Conservation (phyloP, 179 eudicot species). For the Amaranthus tricolor region DNA sequence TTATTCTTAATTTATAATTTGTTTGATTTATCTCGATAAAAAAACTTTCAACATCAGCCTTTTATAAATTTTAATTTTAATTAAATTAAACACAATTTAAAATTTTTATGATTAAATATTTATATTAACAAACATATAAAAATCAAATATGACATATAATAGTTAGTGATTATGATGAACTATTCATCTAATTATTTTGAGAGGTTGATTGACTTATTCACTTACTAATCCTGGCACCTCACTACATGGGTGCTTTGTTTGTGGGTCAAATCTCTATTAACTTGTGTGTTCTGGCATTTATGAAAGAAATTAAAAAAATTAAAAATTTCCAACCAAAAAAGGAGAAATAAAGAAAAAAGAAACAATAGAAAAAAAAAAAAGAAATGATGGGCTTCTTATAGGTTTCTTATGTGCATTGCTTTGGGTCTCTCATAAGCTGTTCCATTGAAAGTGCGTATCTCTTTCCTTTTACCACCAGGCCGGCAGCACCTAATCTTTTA, state of each 20-base stretch:
- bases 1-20: too few species aligned
- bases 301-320: background rate
- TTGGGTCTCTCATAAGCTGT: constrained; percentile 10
- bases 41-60: too few species aligned
- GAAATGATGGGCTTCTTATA: background rate
- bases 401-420: background rate
- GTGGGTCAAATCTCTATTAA: constrained; percentile 15
- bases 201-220: background rate
- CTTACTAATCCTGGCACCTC: constrained; percentile 5
- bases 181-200: too few species aligned
- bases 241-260: constrained; percentile 13
- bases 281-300: constrained; percentile 20
- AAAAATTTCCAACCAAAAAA: background rate
- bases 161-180: too few species aligned
- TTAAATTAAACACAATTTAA: too few species aligned
- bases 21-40: too few species aligned
- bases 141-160: too few species aligned
- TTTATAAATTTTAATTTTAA: too few species aligned
- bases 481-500: constrained; percentile 14
- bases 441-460: constrained; percentile 18
- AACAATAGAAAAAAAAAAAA: background rate
- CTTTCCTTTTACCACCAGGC: constrained; percentile 15
- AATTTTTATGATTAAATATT: too few species aligned
- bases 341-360: background rate
- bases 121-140: too few species aligned